These are phyloP conservation scores for Dioscorea zingiberensis DNA, from an alignment of 106 monocot species.

Conservation along the genomic window DNA sequence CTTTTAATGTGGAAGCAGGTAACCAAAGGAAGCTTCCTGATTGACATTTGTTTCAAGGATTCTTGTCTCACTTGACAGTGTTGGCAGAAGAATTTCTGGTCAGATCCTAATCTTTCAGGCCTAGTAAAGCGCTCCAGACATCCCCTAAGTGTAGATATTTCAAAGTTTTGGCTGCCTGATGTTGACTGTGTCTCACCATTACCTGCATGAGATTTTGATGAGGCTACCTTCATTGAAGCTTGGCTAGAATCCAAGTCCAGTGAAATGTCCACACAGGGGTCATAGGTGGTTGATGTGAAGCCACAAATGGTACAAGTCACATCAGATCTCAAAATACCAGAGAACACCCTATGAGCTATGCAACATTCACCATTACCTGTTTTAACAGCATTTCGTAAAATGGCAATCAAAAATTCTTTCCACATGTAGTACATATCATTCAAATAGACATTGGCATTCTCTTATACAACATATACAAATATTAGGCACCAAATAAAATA, in stretches of 20 bases:
- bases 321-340: slow-evolving; percentile 91
- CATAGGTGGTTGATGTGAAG: slow-evolving; percentile 90
- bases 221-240: slow-evolving; percentile 6
- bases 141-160: slow-evolving; percentile 55
- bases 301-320: slow-evolving; percentile 88
- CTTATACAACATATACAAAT: too few relatives aligned
- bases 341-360: slow-evolving; percentile 86
- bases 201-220: slow-evolving; percentile 20
- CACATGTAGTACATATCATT: too few relatives aligned
- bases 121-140: slow-evolving; percentile 85
- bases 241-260: slow-evolving; percentile 59
- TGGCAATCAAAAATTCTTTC: background rate
- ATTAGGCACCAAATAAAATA: too few relatives aligned
- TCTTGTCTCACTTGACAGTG: slow-evolving; percentile 84
- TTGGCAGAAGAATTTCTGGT: slow-evolving; percentile 87
- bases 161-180: slow-evolving; percentile 10
- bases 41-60: slow-evolving; percentile 93
- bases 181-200: slow-evolving; percentile 30
- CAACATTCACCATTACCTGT: slow-evolving; percentile 84
- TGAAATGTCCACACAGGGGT: slow-evolving; percentile 91
- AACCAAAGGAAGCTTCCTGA: slow-evolving; percentile 80
- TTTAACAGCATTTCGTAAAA: background rate
- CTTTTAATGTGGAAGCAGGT: slow-evolving; percentile 89
- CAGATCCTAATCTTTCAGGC: slow-evolving; percentile 74
- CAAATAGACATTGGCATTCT: too few relatives aligned